phyloP scores from a whole-genome alignment of 495 filamentous ascomycete species.

The Pseudoneurospora amorphoporcata region DNA sequence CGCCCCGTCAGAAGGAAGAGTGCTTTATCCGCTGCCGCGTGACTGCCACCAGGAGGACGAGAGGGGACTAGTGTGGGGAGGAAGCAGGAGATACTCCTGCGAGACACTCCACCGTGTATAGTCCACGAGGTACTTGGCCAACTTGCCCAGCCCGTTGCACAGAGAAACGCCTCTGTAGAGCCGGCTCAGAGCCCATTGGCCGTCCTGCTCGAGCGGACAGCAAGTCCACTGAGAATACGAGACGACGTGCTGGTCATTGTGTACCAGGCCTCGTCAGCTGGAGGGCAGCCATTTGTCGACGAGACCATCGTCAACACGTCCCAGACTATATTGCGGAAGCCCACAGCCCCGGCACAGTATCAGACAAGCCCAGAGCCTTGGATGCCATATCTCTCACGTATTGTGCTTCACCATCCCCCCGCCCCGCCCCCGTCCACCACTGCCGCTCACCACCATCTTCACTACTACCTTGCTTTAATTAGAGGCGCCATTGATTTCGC shows the following conservation, averaged over 20 bases:
- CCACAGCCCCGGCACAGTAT: slow-evolving; percentile 11
- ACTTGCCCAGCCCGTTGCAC: slow-evolving; percentile 32
- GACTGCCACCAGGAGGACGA: slow-evolving; percentile 15
- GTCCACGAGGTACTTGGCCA: slow-evolving; percentile 15
- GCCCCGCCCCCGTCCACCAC: slow-evolving; percentile 6
- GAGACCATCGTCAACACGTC: slow-evolving; percentile 15
- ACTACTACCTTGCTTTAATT: slow-evolving; percentile 12
- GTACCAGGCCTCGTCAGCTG: slow-evolving; percentile 27
- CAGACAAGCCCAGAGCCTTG: slow-evolving; percentile 1
- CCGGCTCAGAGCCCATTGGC: slow-evolving; percentile 37
- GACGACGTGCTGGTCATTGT: slow-evolving; percentile 20
- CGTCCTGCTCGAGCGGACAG: slow-evolving; percentile 7
- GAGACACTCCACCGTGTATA: slow-evolving; percentile 24
- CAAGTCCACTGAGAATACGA: slow-evolving; percentile 22
- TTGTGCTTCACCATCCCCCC: background rate
- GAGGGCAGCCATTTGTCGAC: slow-evolving; percentile 5
- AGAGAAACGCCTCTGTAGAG: slow-evolving; percentile 30
- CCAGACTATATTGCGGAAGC: slow-evolving; percentile 20
- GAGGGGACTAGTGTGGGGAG: background rate
- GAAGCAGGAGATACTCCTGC: slow-evolving; percentile 14
- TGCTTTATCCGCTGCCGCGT: slow-evolving; percentile 39
- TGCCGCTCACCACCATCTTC: slow-evolving; percentile 10
- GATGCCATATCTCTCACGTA: slow-evolving; percentile 13
- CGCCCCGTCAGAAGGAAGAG: slow-evolving; percentile 8
- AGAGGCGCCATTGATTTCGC: slow-evolving; percentile 10